phyloP scores from a whole-genome alignment of 768 basidiomycete species.

The Termitomyces sp. region DNA sequence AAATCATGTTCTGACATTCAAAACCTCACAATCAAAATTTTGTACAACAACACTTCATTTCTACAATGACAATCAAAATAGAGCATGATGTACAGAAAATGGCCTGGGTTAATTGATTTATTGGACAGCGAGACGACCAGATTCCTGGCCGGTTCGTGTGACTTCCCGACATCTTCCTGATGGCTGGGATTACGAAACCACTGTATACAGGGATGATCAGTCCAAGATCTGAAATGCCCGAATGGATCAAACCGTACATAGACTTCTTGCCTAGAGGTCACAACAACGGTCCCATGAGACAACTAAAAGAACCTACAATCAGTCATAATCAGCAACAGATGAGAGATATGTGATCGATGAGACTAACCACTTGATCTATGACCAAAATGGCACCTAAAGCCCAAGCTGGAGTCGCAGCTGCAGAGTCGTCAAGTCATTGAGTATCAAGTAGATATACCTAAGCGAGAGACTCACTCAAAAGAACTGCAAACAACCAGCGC shows the following conservation, averaged over 20 bases:
- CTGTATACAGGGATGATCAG: background rate
- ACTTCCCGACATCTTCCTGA: background rate
- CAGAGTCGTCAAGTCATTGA: background rate
- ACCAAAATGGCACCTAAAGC: background rate
- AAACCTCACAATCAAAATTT: too few species aligned
- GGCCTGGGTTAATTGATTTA: constrained; percentile 3
- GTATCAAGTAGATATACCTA: too few species aligned
- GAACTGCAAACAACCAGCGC: background rate
- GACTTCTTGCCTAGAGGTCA: background rate
- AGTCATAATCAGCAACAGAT: background rate
- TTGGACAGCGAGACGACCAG: background rate
- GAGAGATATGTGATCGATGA: background rate
- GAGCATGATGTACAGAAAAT: background rate
- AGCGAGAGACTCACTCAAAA: background rate
- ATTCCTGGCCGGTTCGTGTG: background rate
- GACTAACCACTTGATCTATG: too few species aligned
- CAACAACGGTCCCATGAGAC: background rate
- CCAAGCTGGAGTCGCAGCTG: background rate
- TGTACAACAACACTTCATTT: background rate
- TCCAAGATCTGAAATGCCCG: background rate
- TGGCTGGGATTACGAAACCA: background rate
- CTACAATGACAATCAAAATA: background rate
- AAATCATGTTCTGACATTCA: background rate
- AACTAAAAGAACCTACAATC: background rate
- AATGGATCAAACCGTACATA: background rate